Evolutionary conservation across 192 early-diverging fungal genomes (phyloP).

Genomic region (Coemansia sp.): DNA sequence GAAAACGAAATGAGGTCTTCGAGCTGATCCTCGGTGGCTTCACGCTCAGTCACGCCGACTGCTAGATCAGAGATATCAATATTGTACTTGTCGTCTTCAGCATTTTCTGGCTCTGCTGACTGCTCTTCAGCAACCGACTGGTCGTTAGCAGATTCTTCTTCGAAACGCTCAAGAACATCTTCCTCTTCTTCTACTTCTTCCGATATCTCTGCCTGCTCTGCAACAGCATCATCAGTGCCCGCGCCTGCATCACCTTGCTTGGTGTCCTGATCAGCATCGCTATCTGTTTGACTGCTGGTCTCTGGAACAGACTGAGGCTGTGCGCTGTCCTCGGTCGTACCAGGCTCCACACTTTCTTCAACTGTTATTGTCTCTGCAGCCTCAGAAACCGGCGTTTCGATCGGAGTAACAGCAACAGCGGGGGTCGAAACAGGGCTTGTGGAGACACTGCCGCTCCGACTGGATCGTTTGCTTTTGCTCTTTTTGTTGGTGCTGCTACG

Average conservation of each 20-base stretch:
- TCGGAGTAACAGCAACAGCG: conserved; percentile 2
- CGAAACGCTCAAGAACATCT: neutral
- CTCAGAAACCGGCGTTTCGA: neutral
- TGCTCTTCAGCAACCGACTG: neutral
- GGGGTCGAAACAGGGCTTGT: conserved; percentile 22
- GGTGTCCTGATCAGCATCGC: neutral
- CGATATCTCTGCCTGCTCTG: neutral
- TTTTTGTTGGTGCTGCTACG: conserved; percentile 25
- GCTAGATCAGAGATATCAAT: conserved; percentile 7
- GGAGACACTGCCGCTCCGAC: conserved; percentile 21
- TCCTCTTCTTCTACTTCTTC: neutral
- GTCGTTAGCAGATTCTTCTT: neutral
- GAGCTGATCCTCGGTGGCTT: conserved; percentile 24
- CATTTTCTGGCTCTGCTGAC: neutral
- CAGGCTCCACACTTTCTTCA: too few relatives aligned
- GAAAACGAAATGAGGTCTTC: conserved; percentile 5
- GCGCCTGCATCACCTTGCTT: neutral
- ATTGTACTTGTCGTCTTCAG: conserved; percentile 11
- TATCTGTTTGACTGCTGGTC: neutral
- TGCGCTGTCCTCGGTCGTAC: too few relatives aligned
- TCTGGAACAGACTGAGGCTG: too few relatives aligned
- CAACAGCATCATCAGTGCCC: neutral
- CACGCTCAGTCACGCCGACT: neutral
- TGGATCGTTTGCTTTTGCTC: conserved; percentile 23
- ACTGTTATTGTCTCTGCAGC: too few relatives aligned